phyloP scores from a whole-genome alignment of 106 monocot species.

The Acanthochlamys bracteata region DNA sequence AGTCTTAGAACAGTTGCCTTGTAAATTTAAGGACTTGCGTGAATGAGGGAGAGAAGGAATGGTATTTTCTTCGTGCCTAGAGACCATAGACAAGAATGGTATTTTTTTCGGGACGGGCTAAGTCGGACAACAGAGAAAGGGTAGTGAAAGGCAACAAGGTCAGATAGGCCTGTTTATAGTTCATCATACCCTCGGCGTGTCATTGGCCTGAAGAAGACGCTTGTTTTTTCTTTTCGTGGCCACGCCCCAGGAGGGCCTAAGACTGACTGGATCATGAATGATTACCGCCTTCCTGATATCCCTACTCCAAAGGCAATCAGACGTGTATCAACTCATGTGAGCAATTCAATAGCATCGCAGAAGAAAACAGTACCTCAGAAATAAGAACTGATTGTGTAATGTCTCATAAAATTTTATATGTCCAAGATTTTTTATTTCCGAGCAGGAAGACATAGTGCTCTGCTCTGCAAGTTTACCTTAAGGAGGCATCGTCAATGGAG shows the following conservation, averaged over 20 bases:
- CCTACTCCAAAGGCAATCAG: background rate
- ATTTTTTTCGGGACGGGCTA: conserved; percentile 33
- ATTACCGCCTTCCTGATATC: conserved; percentile 56
- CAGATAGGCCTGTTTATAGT: conserved; percentile 59
- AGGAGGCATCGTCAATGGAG: conserved; percentile 68
- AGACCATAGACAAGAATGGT: conserved; percentile 24
- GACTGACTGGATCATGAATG: conserved; percentile 95
- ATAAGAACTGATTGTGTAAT: background rate
- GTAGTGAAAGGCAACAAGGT: conserved; percentile 94
- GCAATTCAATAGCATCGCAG: background rate
- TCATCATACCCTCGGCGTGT: conserved; percentile 42
- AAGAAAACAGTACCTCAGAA: background rate
- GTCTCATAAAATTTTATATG: background rate
- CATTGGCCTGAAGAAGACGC: conserved; percentile 84
- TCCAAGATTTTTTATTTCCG: background rate
- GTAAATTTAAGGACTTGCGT: conserved; percentile 28
- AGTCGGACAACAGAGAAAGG: conserved; percentile 74
- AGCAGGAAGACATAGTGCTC: conserved; percentile 63
- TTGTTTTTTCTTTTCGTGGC: conserved; percentile 72
- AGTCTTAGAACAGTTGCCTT: no score
- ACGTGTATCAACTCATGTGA: background rate
- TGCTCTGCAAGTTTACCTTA: conserved; percentile 76
- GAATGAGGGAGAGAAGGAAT: conserved; percentile 53
- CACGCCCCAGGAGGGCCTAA: conserved; percentile 61
- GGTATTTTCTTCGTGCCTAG: conserved; percentile 33